These are phyloP conservation scores for Lyophyllum atratum DNA, from an alignment of 768 basidiomycete genomes.

Conservation along the genomic window DNA sequence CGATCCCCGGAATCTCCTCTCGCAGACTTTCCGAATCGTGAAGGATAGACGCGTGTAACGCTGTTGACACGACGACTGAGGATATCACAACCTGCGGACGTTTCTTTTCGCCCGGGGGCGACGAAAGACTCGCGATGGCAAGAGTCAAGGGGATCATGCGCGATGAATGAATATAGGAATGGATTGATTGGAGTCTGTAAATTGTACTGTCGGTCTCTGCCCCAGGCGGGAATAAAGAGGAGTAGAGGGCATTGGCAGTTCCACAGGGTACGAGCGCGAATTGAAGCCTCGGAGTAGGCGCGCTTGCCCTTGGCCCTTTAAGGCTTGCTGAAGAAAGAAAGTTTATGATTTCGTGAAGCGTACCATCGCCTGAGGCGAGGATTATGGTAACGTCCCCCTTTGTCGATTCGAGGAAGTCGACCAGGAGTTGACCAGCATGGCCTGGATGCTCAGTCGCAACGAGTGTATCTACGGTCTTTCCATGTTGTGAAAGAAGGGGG, in stretches of 20 bases:
- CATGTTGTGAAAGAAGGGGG: constrained; percentile 54
- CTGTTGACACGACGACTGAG: constrained; percentile 85
- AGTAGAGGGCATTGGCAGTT: constrained; percentile 92
- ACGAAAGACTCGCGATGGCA: constrained; percentile 49
- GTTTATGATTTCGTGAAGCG: constrained; percentile 86
- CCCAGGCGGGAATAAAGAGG: constrained; percentile 67
- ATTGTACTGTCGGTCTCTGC: constrained; percentile 21
- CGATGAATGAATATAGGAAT: constrained; percentile 46
- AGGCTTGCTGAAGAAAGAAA: constrained; percentile 38
- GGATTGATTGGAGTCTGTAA: constrained; percentile 58
- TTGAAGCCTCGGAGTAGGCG: constrained; percentile 28
- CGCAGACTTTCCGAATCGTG: constrained; percentile 80
- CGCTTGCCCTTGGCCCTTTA: constrained; percentile 19
- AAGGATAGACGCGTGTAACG: constrained; percentile 84
- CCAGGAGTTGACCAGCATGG: constrained; percentile 54
- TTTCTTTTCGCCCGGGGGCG: constrained; percentile 26
- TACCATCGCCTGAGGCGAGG: constrained; percentile 88
- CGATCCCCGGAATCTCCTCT: constrained; percentile 67
- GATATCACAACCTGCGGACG: constrained; percentile 39
- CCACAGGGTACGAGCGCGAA: constrained; percentile 72
- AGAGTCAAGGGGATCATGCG: constrained; percentile 48
- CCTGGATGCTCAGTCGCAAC: constrained; percentile 50
- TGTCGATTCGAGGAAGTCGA: constrained; percentile 38
- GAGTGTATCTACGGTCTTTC: constrained; percentile 39
- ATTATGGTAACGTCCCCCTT: constrained; percentile 46